Evolutionary conservation across 768 basidiomycete genomes (phyloP).

Genomic region (Plicaturopsis crispa): DNA sequence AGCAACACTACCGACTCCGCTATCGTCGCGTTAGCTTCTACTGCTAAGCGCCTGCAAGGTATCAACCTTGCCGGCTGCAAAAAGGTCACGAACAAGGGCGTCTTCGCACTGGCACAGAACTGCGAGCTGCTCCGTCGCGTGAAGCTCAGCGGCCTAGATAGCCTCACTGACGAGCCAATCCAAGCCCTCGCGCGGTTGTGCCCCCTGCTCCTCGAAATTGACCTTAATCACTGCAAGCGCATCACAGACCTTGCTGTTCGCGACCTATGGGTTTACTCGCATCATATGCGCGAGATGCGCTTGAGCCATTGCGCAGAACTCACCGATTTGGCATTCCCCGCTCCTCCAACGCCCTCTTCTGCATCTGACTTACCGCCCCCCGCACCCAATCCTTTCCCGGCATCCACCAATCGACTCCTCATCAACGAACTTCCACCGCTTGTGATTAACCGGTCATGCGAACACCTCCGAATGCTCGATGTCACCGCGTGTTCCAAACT

Average conservation of each 20-base stretch:
- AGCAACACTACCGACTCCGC: slow-evolving; percentile 61
- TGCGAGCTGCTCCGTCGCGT: slow-evolving; percentile 81
- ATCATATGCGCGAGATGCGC: slow-evolving; percentile 86
- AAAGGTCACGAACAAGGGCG: slow-evolving; percentile 67
- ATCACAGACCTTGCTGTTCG: slow-evolving; percentile 76
- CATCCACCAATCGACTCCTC: slow-evolving; percentile 20
- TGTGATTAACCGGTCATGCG: slow-evolving; percentile 55
- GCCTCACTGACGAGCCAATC: slow-evolving; percentile 71
- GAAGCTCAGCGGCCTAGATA: slow-evolving; percentile 75
- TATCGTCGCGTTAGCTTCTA: slow-evolving; percentile 60
- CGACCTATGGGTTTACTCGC: slow-evolving; percentile 75
- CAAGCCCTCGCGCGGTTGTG: slow-evolving; percentile 71
- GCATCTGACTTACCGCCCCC: slow-evolving; percentile 18
- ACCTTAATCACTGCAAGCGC: slow-evolving; percentile 76
- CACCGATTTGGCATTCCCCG: slow-evolving; percentile 83
- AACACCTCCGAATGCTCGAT: slow-evolving; percentile 90
- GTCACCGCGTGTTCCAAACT: slow-evolving; percentile 77
- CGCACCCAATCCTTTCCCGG: slow-evolving; percentile 35
- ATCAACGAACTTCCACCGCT: slow-evolving; percentile 55
- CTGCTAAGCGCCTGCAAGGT: slow-evolving; percentile 77
- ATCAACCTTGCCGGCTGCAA: slow-evolving; percentile 86
- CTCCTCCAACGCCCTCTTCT: slow-evolving; percentile 46
- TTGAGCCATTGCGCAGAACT: slow-evolving; percentile 73
- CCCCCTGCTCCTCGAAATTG: slow-evolving; percentile 87
- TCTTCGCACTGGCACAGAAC: slow-evolving; percentile 66